Conservation (phyloP, 768 basidiomycete genomes). For the Harrya chromipes region DNA sequence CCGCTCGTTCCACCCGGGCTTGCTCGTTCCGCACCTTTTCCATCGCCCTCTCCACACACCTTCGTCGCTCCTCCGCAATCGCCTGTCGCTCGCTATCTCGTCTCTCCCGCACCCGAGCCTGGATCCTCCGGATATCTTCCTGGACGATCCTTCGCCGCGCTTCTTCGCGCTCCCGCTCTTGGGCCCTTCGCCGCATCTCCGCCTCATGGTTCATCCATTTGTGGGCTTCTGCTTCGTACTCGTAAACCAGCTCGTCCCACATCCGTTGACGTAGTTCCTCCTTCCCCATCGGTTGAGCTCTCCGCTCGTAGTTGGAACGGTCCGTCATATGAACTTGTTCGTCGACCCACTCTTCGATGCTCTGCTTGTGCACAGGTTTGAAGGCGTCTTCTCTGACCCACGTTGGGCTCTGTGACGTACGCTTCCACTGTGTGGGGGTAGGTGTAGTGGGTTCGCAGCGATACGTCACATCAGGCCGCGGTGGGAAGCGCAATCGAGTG, state of each 20-base stretch:
- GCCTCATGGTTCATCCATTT: conserved; percentile 52
- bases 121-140: conserved; percentile 54
- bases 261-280: conserved; percentile 37
- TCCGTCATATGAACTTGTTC: conserved; percentile 45
- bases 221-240: conserved; percentile 49
- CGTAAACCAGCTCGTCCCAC: conserved; percentile 53
- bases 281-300: conserved; percentile 24
- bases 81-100: conserved; percentile 47
- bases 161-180: conserved; percentile 43
- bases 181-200: conserved; percentile 41
- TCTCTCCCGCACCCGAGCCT: conserved; percentile 48
- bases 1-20: conserved; percentile 40
- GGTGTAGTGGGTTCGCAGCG: conserved; percentile 13
- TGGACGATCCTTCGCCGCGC: conserved; percentile 45
- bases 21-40: conserved; percentile 46
- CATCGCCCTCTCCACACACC: conserved; percentile 30
- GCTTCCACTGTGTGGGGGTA: conserved; percentile 25
- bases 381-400: conserved; percentile 50
- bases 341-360: conserved; percentile 63
- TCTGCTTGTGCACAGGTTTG: conserved; percentile 42
- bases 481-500: conserved; percentile 22
- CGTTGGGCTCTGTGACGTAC: conserved; percentile 29
- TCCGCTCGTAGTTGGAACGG: conserved; percentile 26
- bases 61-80: conserved; percentile 46
- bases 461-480: conserved; percentile 15